Evolutionary conservation across 2,329 filamentous ascomycete genomes (phyloP).

Genomic region (Aspergillus carbonarius): DNA sequence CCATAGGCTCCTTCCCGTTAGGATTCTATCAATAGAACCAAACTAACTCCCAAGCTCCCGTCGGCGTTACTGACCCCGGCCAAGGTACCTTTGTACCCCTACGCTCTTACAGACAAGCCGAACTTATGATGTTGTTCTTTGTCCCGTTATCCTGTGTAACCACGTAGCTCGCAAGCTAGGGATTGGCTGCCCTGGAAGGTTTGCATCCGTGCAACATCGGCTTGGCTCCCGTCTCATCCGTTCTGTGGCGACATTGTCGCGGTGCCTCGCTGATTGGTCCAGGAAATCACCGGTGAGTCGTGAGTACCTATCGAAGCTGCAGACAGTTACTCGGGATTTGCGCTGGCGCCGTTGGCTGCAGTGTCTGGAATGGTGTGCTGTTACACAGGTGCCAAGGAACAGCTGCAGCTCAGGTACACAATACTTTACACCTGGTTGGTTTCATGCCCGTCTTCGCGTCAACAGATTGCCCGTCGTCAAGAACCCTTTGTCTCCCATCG

Average conservation of each 20-base stretch:
- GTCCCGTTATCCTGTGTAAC: not conserved
- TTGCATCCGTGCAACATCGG: not conserved
- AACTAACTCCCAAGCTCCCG: not conserved
- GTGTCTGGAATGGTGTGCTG: not conserved
- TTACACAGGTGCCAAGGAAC: not conserved
- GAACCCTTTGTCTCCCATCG: constrained; percentile 86
- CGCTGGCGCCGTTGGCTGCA: not conserved
- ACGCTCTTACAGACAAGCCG: not conserved
- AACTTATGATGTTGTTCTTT: constrained; percentile 1
- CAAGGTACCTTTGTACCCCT: not conserved
- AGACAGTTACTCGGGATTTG: not conserved
- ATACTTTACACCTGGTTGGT: not conserved
- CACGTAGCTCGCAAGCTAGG: not conserved
- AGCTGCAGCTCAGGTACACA: constrained; percentile 6
- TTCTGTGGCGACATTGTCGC: not conserved
- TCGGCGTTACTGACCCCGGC: not conserved
- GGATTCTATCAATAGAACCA: not conserved
- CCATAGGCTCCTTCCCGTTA: not conserved
- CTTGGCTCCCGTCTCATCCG: not conserved
- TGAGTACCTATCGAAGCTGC: not conserved
- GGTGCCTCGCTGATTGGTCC: not conserved
- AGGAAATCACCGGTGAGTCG: not conserved
- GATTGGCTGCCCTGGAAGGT: constrained; percentile 3
- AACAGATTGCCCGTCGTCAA: constrained; percentile 80
- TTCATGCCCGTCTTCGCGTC: constrained; percentile 42